Conservation (phyloP, 202 grass and related monocot species). For the Zoysia matrella region DNA sequence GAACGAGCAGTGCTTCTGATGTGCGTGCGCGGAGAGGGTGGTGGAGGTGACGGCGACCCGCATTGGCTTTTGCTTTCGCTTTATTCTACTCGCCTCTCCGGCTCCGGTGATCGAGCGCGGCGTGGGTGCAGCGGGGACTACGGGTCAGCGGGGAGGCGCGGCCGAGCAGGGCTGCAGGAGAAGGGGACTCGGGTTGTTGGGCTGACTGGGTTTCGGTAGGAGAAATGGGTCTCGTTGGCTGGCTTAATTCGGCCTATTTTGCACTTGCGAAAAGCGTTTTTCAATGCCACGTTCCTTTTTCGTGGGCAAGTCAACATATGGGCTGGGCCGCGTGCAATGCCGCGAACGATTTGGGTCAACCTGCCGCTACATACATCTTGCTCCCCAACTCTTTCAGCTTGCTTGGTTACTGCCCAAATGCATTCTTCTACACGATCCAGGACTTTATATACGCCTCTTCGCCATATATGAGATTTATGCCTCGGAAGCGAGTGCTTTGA, state of each 20-base stretch:
- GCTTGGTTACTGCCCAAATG: too few relatives aligned
- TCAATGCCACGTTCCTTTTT: not conserved
- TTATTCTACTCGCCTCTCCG: conserved; percentile 12
- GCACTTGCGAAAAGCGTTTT: not conserved
- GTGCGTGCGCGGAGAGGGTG: not conserved
- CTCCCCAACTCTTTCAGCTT: too few relatives aligned
- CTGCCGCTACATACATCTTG: too few relatives aligned
- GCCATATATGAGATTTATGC: too few relatives aligned
- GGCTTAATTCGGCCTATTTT: not conserved
- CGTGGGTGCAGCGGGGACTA: not conserved
- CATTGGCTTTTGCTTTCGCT: conserved; percentile 26
- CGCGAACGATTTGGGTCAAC: not conserved
- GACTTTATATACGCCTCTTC: too few relatives aligned
- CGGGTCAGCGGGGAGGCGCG: not conserved
- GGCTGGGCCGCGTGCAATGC: too few relatives aligned
- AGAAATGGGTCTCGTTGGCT: not conserved
- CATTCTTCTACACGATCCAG: too few relatives aligned
- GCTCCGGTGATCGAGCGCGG: not conserved
- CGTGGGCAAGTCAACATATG: not conserved
- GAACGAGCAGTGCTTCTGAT: not conserved
- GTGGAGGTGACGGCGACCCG: conserved; percentile 9
- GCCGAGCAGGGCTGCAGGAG: not conserved
- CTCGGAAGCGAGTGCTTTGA: too few relatives aligned
- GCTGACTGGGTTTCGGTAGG: not conserved
- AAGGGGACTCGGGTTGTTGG: not conserved